A percentile compares a stretch with the other conserved stretches of the same genome.
Evolutionary conservation across 1,284 basidiomycete species (phyloP).

Genomic region (Chalciporus sp.): DNA sequence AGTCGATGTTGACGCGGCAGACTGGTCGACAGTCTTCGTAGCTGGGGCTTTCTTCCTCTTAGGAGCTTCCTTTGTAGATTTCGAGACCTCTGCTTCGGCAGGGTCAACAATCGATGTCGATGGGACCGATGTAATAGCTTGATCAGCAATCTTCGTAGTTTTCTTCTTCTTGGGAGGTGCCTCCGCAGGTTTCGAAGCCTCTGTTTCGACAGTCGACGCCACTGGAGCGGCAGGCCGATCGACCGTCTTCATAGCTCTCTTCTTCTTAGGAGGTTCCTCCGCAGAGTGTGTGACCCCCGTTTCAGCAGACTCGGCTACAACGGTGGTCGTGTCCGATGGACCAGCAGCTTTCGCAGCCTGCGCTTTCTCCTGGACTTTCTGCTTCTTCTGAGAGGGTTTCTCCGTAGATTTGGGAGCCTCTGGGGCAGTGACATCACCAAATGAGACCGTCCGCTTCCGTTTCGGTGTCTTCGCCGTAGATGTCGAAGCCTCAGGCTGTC

Average conservation of each 20-base stretch:
- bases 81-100: background rate
- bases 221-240: no score
- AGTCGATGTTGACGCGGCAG: background rate
- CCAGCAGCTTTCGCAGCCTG: background rate
- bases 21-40: background rate
- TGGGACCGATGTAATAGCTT: no score
- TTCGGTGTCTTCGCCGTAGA: background rate
- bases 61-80: background rate
- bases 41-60: background rate
- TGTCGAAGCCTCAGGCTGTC: no score
- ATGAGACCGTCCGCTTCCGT: constrained; percentile 28
- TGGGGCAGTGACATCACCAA: background rate
- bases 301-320: background rate
- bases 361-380: background rate
- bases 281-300: no score
- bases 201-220: no score
- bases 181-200: no score
- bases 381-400: background rate
- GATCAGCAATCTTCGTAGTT: no score
- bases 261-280: no score
- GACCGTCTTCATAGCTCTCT: no score
- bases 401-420: background rate
- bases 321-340: background rate
- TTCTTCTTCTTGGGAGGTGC: no score
- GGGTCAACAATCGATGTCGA: background rate